phyloP scores from a whole-genome alignment of 805 yeast species.

The Metschnikowia borealis region DNA sequence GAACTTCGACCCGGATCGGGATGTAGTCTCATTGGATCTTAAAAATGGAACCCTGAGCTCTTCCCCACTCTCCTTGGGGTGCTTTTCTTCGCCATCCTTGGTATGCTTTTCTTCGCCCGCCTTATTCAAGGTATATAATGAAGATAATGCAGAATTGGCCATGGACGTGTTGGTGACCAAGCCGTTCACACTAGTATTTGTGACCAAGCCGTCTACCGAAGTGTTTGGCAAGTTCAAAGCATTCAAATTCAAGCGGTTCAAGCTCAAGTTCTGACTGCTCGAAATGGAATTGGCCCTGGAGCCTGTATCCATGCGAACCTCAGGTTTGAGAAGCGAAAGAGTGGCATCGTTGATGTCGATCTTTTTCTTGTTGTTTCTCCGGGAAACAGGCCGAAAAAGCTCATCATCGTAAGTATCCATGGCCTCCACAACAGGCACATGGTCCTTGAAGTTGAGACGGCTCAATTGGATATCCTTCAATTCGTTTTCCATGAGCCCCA shows the following conservation, averaged over 20 bases:
- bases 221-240: not conserved
- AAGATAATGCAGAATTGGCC: conserved; percentile 35
- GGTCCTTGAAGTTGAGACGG: conserved; percentile 40
- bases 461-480: conserved; percentile 64
- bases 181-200: conserved; percentile 34
- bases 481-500: conserved; percentile 95
- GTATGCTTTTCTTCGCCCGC: conserved; percentile 9
- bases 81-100: not conserved
- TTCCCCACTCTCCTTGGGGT: not conserved
- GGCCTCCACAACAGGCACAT: conserved; percentile 47
- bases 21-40: not conserved
- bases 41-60: not conserved
- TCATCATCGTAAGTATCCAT: conserved; percentile 67
- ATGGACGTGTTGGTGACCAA: conserved; percentile 29
- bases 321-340: conserved; percentile 26
- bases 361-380: conserved; percentile 1
- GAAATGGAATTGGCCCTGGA: not conserved
- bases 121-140: conserved; percentile 36
- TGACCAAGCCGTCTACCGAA: conserved; percentile 5
- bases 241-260: not conserved
- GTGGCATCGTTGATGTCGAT: conserved; percentile 17
- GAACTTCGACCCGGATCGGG: not conserved
- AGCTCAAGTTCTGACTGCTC: not conserved
- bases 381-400: conserved; percentile 40
- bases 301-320: not conserved